Conservation (phyloP, 495 filamentous ascomycete genomes). For the Tuber umbilicatum region DNA sequence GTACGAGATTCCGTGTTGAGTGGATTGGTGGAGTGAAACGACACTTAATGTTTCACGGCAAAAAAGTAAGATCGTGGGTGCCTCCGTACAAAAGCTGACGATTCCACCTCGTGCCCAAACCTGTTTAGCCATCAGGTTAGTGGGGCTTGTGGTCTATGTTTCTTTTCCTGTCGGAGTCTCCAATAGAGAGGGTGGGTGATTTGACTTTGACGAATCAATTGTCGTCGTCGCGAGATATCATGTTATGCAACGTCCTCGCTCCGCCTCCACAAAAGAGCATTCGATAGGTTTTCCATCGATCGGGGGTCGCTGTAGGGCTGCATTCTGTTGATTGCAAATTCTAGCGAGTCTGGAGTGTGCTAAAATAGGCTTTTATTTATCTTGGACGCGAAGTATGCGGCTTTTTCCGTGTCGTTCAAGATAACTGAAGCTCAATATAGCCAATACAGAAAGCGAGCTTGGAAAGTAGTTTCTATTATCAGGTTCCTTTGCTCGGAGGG, state of each 20-base stretch:
- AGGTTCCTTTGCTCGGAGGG: not conserved
- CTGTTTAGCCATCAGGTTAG: not conserved
- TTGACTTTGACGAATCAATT: not conserved
- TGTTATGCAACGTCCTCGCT: not conserved
- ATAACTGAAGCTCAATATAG: not conserved
- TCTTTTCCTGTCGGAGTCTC: not conserved
- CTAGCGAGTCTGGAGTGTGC: not conserved
- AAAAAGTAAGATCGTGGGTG: not conserved
- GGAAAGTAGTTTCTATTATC: not conserved
- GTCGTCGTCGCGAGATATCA: not conserved
- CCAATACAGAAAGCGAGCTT: not conserved
- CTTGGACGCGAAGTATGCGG: not conserved
- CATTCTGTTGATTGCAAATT: not conserved
- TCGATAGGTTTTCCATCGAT: not conserved
- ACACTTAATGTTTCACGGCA: not conserved
- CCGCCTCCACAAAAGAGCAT: not conserved
- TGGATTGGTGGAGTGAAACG: not conserved
- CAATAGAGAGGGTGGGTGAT: not conserved
- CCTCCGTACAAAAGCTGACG: not conserved
- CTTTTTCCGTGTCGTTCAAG: not conserved
- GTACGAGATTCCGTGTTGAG: not conserved
- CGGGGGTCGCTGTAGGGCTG: constrained; percentile 1
- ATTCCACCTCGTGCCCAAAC: not conserved
- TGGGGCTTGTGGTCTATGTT: not conserved
- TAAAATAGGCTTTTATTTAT: not conserved